Percentiles rank a stretch among this genome's conserved stretches.
These are phyloP conservation scores for Lentinula raphanica DNA, from an alignment of 768 basidiomycete species.

Conservation along the genomic window DNA sequence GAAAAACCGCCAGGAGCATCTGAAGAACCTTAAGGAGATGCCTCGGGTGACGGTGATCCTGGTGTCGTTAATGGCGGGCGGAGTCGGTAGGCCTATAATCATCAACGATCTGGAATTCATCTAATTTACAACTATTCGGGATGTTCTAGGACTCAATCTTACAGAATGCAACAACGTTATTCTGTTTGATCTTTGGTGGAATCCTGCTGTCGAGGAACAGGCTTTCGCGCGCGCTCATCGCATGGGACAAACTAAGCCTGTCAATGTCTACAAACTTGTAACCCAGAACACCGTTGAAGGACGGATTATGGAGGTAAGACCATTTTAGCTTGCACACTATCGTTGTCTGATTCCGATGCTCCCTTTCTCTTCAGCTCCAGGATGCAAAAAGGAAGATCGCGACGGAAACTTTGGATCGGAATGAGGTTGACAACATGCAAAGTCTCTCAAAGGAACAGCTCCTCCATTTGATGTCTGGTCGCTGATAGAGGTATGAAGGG, in stretches of 20 bases:
- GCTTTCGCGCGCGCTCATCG: slow-evolving; percentile 91
- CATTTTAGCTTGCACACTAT: not conserved
- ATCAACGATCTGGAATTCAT: not conserved
- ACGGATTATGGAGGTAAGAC: slow-evolving; percentile 67
- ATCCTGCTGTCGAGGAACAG: slow-evolving; percentile 88
- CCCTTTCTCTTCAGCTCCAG: slow-evolving; percentile 58
- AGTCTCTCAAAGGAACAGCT: slow-evolving; percentile 79
- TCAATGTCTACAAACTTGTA: slow-evolving; percentile 86
- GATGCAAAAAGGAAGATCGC: slow-evolving; percentile 85
- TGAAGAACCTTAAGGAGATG: slow-evolving; percentile 66
- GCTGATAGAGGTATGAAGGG: not conserved
- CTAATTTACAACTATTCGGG: not conserved
- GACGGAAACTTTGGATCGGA: slow-evolving; percentile 77
- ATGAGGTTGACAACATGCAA: slow-evolving; percentile 79
- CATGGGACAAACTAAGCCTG: slow-evolving; percentile 81
- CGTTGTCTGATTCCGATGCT: not conserved
- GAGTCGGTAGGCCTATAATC: slow-evolving; percentile 60
- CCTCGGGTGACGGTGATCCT: slow-evolving; percentile 67
- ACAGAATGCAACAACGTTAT: slow-evolving; percentile 95
- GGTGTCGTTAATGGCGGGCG: slow-evolving; percentile 95
- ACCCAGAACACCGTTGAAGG: slow-evolving; percentile 85
- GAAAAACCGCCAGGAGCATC: slow-evolving; percentile 67
- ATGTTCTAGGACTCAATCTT: slow-evolving; percentile 68
- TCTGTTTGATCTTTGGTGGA: slow-evolving; percentile 94
- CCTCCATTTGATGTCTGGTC: slow-evolving; percentile 59